Conservation (phyloP, 164 flowering plant genomes). For the Chloranthus sessilifolius region DNA sequence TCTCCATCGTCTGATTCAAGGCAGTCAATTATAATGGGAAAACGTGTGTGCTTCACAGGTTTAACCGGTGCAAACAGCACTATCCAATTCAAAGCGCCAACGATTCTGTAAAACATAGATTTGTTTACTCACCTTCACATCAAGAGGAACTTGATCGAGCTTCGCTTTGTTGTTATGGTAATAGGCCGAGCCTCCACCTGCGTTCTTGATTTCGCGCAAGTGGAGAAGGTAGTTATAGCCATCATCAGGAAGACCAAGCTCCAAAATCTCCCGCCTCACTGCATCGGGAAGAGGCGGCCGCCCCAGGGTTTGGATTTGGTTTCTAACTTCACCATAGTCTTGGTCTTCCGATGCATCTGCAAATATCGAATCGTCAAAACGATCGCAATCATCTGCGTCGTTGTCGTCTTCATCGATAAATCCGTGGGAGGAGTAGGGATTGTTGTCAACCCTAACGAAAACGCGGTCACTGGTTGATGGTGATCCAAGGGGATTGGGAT, state of each 20-base stretch:
- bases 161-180: slow-evolving; percentile 63
- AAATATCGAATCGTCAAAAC: slow-evolving; percentile 43
- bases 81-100: background rate
- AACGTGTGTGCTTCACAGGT: no score
- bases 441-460: slow-evolving; percentile 80
- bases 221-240: slow-evolving; percentile 85
- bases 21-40: no score
- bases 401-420: slow-evolving; percentile 21
- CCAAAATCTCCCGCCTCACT: slow-evolving; percentile 76
- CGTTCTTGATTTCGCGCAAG: slow-evolving; percentile 73
- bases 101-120: background rate
- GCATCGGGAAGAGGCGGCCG: slow-evolving; percentile 50
- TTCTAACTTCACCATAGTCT: slow-evolving; percentile 20
- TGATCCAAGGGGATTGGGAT: slow-evolving; percentile 39
- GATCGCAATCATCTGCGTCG: background rate
- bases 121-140: slow-evolving; percentile 71
- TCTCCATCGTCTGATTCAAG: no score
- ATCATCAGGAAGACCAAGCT: slow-evolving; percentile 91
- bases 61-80: no score
- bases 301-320: background rate
- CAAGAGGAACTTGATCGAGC: slow-evolving; percentile 52
- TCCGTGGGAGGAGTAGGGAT: slow-evolving; percentile 28
- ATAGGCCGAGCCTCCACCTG: slow-evolving; percentile 74
- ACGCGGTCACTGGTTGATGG: slow-evolving; percentile 52
- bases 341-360: slow-evolving; percentile 63